These are phyloP conservation scores for Microglena sp. DNA, from an alignment of 139 green algal species.

Conservation along the genomic window DNA sequence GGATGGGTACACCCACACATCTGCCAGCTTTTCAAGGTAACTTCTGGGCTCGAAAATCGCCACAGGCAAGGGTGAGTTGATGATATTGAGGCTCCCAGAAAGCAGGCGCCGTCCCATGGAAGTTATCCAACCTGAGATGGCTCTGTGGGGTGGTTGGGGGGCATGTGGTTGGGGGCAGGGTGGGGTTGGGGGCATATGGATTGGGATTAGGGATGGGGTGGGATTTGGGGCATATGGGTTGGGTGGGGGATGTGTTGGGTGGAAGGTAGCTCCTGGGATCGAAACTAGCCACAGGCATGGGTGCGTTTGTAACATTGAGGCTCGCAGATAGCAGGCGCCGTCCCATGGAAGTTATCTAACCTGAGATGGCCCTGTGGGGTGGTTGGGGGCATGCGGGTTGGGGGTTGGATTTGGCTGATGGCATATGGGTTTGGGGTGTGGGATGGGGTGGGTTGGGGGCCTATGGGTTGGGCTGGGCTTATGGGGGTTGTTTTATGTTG, in stretches of 20 bases:
- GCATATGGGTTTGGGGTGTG: background rate
- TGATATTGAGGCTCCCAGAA: conserved; percentile 68
- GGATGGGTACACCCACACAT: conserved; percentile 56
- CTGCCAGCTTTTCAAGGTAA: conserved; percentile 80
- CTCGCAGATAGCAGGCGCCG: conserved; percentile 56
- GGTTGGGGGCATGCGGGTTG: too few relatives aligned
- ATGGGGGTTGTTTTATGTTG: too few relatives aligned
- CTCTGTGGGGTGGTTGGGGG: too few relatives aligned
- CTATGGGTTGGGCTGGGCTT: too few relatives aligned
- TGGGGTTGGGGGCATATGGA: background rate
- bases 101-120: conserved; percentile 58
- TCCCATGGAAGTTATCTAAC: conserved; percentile 61
- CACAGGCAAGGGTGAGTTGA: conserved; percentile 72
- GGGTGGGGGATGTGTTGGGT: background rate
- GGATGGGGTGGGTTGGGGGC: background rate
- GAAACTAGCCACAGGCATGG: conserved; percentile 28
- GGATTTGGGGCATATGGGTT: background rate
- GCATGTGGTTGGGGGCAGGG: too few relatives aligned
- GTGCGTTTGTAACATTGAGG: background rate
- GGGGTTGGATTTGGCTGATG: background rate
- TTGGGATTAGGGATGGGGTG: background rate
- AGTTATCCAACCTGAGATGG: conserved; percentile 59
- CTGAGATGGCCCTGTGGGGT: conserved; percentile 57
- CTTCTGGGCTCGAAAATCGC: conserved; percentile 73
- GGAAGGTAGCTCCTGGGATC: conserved; percentile 72